Conservation (phyloP, 352 stramenopile genomes). For the Poterioochromonas sp. region DNA sequence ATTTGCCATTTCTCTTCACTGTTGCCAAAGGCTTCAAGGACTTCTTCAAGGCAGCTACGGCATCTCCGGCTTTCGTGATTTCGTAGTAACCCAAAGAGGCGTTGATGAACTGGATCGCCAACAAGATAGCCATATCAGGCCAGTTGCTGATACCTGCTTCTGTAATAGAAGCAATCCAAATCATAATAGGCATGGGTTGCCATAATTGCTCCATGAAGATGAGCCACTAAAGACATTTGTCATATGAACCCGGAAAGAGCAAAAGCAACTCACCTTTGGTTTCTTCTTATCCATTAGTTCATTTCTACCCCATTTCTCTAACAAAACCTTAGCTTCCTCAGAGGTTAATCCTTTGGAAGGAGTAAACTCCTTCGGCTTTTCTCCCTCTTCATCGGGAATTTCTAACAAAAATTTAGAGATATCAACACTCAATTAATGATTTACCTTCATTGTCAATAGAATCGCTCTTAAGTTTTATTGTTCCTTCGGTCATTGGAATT, state of each 20-base stretch:
- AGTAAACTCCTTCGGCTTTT: constrained; percentile 19
- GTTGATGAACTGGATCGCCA: constrained; percentile 48
- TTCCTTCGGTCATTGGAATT: too few relatives aligned
- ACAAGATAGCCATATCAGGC: constrained; percentile 50
- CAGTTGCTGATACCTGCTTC: constrained; percentile 50
- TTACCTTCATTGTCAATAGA: too few relatives aligned
- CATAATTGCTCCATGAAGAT: constrained; percentile 56
- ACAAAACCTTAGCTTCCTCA: constrained; percentile 57
- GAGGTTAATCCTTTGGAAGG: constrained; percentile 57
- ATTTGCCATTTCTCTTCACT: constrained; percentile 41
- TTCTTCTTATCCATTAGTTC: constrained; percentile 55
- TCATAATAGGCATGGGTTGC: constrained; percentile 76
- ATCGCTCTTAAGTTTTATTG: too few relatives aligned
- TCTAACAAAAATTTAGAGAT: too few relatives aligned
- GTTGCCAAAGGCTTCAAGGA: constrained; percentile 66
- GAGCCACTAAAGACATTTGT: constrained; percentile 37
- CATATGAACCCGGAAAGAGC: not conserved
- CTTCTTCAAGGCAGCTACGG: constrained; percentile 69
- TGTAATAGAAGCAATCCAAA: constrained; percentile 76
- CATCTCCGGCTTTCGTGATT: constrained; percentile 61
- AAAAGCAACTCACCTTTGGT: constrained; percentile 24
- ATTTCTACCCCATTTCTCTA: constrained; percentile 75
- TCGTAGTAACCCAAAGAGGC: constrained; percentile 49
- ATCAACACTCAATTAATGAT: too few relatives aligned
- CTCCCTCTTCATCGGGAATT: not conserved